Evolutionary conservation across 208 protist species (phyloP).

Genomic region (Strigomonas culicis): DNA sequence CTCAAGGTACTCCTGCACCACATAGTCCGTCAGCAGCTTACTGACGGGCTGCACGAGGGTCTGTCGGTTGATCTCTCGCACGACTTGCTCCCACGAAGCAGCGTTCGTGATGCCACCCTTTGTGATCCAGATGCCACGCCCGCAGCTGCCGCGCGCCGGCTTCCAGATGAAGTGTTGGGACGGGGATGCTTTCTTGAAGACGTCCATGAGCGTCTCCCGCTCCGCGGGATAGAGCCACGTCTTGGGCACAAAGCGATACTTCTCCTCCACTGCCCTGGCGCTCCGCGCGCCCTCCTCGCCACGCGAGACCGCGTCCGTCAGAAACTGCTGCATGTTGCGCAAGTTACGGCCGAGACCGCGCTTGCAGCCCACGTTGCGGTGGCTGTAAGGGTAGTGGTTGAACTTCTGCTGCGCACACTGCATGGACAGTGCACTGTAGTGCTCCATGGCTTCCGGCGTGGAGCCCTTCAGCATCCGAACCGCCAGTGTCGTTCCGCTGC

Average conservation of each 20-base stretch:
- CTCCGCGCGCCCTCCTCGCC: slow-evolving; percentile 4
- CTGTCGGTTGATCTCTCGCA: slow-evolving; percentile 48
- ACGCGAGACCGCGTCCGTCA: neutral
- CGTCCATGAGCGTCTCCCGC: slow-evolving; percentile 36
- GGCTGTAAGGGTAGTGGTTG: slow-evolving; percentile 88
- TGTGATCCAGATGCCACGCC: slow-evolving; percentile 79
- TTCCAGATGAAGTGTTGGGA: slow-evolving; percentile 83
- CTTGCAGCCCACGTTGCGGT: slow-evolving; percentile 83
- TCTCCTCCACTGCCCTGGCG: neutral
- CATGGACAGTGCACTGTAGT: slow-evolving; percentile 20
- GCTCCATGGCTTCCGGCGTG: slow-evolving; percentile 8
- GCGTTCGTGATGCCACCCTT: slow-evolving; percentile 38
- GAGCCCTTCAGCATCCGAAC: neutral
- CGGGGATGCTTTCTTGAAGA: slow-evolving; percentile 29
- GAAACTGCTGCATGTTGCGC: slow-evolving; percentile 8
- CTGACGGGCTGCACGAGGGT: slow-evolving; percentile 16
- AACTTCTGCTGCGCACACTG: slow-evolving; percentile 37
- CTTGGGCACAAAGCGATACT: slow-evolving; percentile 62
- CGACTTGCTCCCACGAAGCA: slow-evolving; percentile 42
- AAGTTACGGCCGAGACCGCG: slow-evolving; percentile 68
- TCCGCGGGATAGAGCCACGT: slow-evolving; percentile 86
- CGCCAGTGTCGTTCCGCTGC: neutral
- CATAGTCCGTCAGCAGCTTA: slow-evolving; percentile 33
- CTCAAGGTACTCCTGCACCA: slow-evolving; percentile 94
- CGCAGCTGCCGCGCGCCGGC: slow-evolving; percentile 87